Evolutionary conservation across 495 filamentous ascomycete species (phyloP).

Genomic region (Penicillium herquei): DNA sequence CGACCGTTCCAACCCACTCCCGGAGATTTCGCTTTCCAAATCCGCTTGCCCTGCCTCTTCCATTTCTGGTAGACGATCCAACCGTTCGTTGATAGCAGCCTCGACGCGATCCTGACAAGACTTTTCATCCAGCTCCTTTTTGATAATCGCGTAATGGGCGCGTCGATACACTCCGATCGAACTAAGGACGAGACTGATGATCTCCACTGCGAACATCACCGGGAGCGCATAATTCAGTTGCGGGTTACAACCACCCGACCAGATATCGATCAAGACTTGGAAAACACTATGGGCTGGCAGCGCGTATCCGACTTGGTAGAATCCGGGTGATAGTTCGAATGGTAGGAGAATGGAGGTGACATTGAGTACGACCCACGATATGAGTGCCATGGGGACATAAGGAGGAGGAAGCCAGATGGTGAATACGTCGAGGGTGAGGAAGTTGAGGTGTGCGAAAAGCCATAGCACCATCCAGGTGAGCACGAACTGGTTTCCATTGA

Average conservation of each 20-base stretch:
- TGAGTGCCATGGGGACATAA: slow-evolving; percentile 45
- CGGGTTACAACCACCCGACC: slow-evolving; percentile 49
- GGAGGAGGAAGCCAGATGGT: slow-evolving; percentile 42
- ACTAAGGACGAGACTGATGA: slow-evolving; percentile 27
- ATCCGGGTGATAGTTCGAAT: slow-evolving; percentile 44
- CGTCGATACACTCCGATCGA: slow-evolving; percentile 41
- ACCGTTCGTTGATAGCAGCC: slow-evolving; percentile 19
- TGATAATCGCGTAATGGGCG: slow-evolving; percentile 35
- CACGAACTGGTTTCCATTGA: slow-evolving; percentile 45
- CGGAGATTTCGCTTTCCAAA: background rate
- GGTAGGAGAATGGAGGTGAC: slow-evolving; percentile 46
- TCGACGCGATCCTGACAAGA: slow-evolving; percentile 24
- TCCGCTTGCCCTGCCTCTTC: background rate
- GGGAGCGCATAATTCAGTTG: slow-evolving; percentile 41
- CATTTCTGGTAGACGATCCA: background rate
- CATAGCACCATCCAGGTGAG: slow-evolving; percentile 49
- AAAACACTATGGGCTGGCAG: slow-evolving; percentile 49
- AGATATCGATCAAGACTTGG: slow-evolving; percentile 44
- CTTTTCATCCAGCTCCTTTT: slow-evolving; percentile 29
- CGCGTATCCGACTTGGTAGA: slow-evolving; percentile 47
- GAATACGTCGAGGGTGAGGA: slow-evolving; percentile 47
- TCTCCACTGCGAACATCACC: slow-evolving; percentile 38
- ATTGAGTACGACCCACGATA: slow-evolving; percentile 50
- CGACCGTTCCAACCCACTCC: background rate
- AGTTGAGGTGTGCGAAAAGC: slow-evolving; percentile 53